Conservation (phyloP, 2,329 filamentous ascomycete genomes). For the Cercospora beticola region DNA sequence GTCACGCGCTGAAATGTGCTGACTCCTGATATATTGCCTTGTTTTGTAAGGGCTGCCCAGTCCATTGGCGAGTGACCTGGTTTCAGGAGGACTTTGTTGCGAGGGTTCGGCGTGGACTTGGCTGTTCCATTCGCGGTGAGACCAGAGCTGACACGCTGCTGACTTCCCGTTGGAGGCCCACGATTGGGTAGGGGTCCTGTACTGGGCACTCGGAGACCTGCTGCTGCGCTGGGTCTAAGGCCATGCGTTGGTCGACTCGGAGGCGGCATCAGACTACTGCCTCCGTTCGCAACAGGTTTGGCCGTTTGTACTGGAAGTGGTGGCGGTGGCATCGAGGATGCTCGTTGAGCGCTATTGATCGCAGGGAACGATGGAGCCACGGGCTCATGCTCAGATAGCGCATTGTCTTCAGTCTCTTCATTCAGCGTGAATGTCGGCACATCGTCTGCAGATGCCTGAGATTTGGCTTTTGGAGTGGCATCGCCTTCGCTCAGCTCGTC, state of each 20-base stretch:
- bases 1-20: constrained; percentile 68
- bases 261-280: constrained; percentile 33
- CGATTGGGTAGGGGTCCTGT: constrained; percentile 52
- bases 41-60: constrained; percentile 79
- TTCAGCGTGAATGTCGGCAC: constrained; percentile 33
- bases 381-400: constrained; percentile 1
- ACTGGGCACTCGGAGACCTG: constrained; percentile 44
- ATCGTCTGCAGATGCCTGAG: constrained; percentile 14
- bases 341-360: constrained; percentile 48
- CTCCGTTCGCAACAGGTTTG: constrained; percentile 22
- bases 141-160: constrained; percentile 40
- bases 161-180: constrained; percentile 42
- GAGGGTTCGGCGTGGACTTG: constrained; percentile 45
- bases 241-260: constrained; percentile 25
- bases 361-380: constrained; percentile 47
- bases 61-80: constrained; percentile 93
- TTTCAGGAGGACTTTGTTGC: constrained; percentile 72
- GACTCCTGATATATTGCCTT: constrained; percentile 53
- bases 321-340: constrained; percentile 40
- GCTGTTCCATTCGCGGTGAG: constrained; percentile 35
- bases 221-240: constrained; percentile 33
- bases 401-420: constrained; percentile 35
- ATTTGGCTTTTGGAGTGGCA: constrained; percentile 36
- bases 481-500: constrained; percentile 30
- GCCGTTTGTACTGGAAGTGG: constrained; percentile 25